Percentiles rank a stretch among this genome's conserved stretches.
These are phyloP conservation scores for Straminergon stramineum DNA, from an alignment of 225 moss, liverwort and hornwort species.

Conservation along the genomic window DNA sequence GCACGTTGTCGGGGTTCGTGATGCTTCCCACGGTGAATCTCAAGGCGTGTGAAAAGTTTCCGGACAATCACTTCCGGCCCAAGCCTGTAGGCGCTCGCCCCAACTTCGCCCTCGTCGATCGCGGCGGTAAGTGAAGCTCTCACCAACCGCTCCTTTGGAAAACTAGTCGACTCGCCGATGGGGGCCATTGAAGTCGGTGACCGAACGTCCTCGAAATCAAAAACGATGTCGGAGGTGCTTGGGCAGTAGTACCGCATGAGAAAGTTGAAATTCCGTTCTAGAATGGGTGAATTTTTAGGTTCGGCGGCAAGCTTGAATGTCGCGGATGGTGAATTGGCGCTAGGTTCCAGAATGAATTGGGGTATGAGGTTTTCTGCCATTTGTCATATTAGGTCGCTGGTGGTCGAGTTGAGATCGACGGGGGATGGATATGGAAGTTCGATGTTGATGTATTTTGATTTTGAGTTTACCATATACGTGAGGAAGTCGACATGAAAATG, in stretches of 20 bases:
- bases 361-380: background rate
- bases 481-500: background rate
- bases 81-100: constrained; percentile 31
- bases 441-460: background rate
- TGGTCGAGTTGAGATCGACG: background rate
- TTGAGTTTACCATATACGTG: background rate
- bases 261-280: background rate
- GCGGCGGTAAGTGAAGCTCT: constrained; percentile 37
- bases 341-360: background rate
- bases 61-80: constrained; percentile 1
- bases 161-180: background rate
- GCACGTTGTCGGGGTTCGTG: constrained; percentile 63
- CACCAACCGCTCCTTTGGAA: background rate
- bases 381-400: background rate
- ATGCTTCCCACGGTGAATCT: constrained; percentile 21
- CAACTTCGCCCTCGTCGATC: constrained; percentile 60
- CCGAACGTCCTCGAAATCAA: background rate
- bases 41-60: constrained; percentile 31
- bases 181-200: background rate
- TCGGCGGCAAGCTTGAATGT: background rate
- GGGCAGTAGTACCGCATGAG: background rate
- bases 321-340: background rate
- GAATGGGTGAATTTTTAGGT: background rate
- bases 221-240: background rate
- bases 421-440: background rate